phyloP scores from a whole-genome alignment of 805 yeast species.

The Candida oleophila region DNA sequence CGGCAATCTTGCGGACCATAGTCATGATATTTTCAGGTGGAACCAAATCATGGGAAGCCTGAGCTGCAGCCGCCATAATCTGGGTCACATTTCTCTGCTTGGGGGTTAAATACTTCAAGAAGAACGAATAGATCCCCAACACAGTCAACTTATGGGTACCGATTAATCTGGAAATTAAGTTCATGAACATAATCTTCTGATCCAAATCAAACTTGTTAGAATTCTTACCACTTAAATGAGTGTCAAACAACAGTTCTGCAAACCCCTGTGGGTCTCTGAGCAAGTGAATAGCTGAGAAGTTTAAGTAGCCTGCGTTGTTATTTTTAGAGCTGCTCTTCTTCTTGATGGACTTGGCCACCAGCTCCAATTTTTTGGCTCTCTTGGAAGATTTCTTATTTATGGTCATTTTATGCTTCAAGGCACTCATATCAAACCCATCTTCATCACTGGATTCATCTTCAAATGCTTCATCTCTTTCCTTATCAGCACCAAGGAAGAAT shows the following conservation, averaged over 20 bases:
- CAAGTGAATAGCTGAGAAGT: slow-evolving; percentile 92
- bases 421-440: slow-evolving; percentile 66
- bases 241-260: slow-evolving; percentile 78
- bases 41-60: slow-evolving; percentile 92
- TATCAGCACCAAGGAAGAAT: slow-evolving; percentile 93
- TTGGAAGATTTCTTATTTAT: slow-evolving; percentile 81
- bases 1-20: slow-evolving; percentile 88
- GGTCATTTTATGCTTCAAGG: slow-evolving; percentile 76
- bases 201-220: slow-evolving; percentile 75
- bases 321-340: slow-evolving; percentile 57
- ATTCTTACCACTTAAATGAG: slow-evolving; percentile 68
- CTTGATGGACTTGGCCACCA: slow-evolving; percentile 66
- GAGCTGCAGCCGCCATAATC: slow-evolving; percentile 95
- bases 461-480: slow-evolving; percentile 82
- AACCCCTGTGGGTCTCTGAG: slow-evolving; percentile 97
- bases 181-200: slow-evolving; percentile 86
- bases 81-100: slow-evolving; percentile 94
- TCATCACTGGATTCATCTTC: slow-evolving; percentile 73
- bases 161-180: slow-evolving; percentile 79
- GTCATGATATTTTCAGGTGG: slow-evolving; percentile 89
- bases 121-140: slow-evolving; percentile 83
- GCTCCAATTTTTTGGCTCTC: slow-evolving; percentile 76
- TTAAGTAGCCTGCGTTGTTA: slow-evolving; percentile 66
- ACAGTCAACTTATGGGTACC: slow-evolving; percentile 95
- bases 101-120: slow-evolving; percentile 88